These are phyloP conservation scores for Ottelia alismoides DNA, from an alignment of 106 monocot genomes.

Conservation along the genomic window DNA sequence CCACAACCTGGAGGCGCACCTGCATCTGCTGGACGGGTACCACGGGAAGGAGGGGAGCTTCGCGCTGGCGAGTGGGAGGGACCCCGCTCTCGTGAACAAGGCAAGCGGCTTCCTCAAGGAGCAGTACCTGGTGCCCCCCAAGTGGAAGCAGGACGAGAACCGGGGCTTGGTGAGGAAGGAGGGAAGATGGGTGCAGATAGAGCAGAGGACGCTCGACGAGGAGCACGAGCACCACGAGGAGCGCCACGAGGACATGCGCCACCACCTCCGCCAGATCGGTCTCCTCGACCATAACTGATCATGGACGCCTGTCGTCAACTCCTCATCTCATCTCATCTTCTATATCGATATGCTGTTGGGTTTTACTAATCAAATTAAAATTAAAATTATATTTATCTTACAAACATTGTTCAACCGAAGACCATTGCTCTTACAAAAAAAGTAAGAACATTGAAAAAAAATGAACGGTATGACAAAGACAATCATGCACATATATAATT, in stretches of 20 bases:
- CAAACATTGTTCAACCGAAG: too few relatives aligned
- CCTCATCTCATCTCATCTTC: too few relatives aligned
- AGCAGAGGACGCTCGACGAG: slow-evolving; percentile 43
- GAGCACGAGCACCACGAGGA: too few relatives aligned
- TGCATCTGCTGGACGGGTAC: slow-evolving; percentile 85
- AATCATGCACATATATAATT: too few relatives aligned
- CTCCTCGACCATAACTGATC: too few relatives aligned
- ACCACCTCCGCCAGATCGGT: slow-evolving; percentile 35
- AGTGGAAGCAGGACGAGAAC: slow-evolving; percentile 81
- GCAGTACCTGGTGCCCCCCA: slow-evolving; percentile 62
- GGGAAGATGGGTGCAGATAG: slow-evolving; percentile 57
- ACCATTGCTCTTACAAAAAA: too few relatives aligned
- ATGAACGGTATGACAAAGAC: too few relatives aligned
- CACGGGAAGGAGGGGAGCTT: slow-evolving; percentile 41
- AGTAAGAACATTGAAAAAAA: too few relatives aligned
- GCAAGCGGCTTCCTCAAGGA: slow-evolving; percentile 57
- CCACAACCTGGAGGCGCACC: slow-evolving; percentile 78
- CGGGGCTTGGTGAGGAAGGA: slow-evolving; percentile 58
- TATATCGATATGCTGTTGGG: too few relatives aligned
- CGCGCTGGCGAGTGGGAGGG: slow-evolving; percentile 37
- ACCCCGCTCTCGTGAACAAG: slow-evolving; percentile 86
- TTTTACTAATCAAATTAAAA: too few relatives aligned
- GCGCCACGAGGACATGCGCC: slow-evolving; percentile 31
- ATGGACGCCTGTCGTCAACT: too few relatives aligned
- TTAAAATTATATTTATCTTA: too few relatives aligned